These are phyloP conservation scores for Buddleja alternifolia DNA, from an alignment of 257 asterid species.

Conservation along the genomic window DNA sequence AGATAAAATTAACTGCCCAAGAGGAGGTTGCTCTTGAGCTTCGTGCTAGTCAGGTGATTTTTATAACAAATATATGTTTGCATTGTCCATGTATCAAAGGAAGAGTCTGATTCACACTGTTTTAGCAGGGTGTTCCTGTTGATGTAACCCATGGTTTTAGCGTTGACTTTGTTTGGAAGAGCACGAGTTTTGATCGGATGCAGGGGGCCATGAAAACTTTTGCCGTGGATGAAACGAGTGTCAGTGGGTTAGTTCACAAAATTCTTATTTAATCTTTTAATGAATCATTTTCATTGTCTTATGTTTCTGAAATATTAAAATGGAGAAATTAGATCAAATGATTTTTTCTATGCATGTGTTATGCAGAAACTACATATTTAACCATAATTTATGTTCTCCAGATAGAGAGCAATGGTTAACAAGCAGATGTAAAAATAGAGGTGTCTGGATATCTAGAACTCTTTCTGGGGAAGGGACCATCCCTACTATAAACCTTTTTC, in stretches of 20 bases:
- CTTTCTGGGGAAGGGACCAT: not conserved
- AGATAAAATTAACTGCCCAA: conserved; percentile 94
- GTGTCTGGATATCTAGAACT: not conserved
- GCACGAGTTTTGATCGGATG: conserved; percentile 99
- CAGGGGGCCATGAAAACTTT: conserved; percentile 99
- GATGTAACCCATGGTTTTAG: conserved; percentile 92
- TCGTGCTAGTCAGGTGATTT: conserved; percentile 85
- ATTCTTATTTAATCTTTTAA: conserved; percentile 2
- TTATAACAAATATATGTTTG: not conserved
- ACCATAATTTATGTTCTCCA: not conserved
- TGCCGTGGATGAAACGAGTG: conserved; percentile 99
- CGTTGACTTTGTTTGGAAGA: conserved; percentile 99
- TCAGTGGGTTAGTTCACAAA: conserved; percentile 80
- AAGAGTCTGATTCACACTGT: conserved; percentile 25
- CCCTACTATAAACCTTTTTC: not conserved
- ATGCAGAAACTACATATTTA: not conserved
- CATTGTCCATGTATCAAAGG: not conserved
- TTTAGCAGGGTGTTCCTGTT: conserved; percentile 86
- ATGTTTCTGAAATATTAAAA: not conserved
- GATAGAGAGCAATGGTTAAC: conserved; percentile 1
- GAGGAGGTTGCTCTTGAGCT: conserved; percentile 99
- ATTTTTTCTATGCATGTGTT: not conserved
- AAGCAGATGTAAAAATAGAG: not conserved
- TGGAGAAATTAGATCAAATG: not conserved
- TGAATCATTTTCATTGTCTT: not conserved